Base-by-base conservation (phyloP, 2,329 filamentous ascomycete species). In the Lizonia empirigonia region DNA sequence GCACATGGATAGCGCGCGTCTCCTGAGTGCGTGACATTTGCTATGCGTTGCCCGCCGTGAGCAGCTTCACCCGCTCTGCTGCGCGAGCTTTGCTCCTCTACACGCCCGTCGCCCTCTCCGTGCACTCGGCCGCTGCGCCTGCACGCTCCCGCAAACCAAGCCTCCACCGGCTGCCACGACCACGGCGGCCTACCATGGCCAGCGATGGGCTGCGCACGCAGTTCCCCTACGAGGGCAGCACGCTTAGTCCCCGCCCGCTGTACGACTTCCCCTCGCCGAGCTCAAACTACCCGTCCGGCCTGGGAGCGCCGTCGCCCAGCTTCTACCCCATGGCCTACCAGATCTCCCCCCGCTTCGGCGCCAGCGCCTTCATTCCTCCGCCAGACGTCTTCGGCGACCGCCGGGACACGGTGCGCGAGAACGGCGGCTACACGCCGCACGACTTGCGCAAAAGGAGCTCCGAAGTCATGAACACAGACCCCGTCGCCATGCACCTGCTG, bases 401-500 rank as follows among this genome's bases (percentile, higher is more conserved):
- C 53, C 61, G 62, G 44, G 67, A 64, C 23, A 61, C 63, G 2
- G 60, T 61, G 18, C 61, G 61, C 41, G 64, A 64, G 32, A 61
- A 61, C 23, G 66, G 64, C 44, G 40, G 55, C 8, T 68, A 71
- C 50, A 63, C 59, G 13, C 60, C 65, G 15, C 71, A 65, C 52
- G 63, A 63, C 19, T 56, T 62, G 16, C 53, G 62, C 20, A 64
- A 69, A 40, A 64, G 69, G 9, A 62, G 58, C 50, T 70, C 69
- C 13, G 68, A 68, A 8, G 53, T 59, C 26, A 57, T 72, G 30
- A 64, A 69, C 52, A 79, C 76, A 58, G 84, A 87, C 63, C 81
- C 81, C 0, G 81, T 99, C 35, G 88, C 91, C 63, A 86, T 96
- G 71, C 95, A 97, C 72, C 78, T 99, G 37, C 82, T 99, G 51